phyloP scores from a whole-genome alignment of 2,329 filamentous ascomycete species.

The Aspergillus caelatus region DNA sequence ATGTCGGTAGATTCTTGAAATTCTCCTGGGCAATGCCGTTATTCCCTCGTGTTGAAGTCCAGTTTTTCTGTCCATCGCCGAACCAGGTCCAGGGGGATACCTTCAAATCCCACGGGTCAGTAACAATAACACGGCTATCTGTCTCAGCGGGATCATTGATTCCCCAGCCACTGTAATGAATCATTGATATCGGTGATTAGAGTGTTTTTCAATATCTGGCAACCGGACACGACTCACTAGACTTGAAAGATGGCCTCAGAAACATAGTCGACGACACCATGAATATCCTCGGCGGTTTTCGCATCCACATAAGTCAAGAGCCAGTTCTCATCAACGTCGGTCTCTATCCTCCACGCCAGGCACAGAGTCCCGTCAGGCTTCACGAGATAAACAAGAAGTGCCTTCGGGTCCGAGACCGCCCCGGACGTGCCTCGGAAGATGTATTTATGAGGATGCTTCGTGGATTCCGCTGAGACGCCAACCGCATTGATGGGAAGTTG shows the following conservation, averaged over 20 bases:
- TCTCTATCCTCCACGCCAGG: slow-evolving; percentile 17
- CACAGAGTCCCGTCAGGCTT: slow-evolving; percentile 4
- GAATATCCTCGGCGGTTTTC: slow-evolving; percentile 2
- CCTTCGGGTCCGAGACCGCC: slow-evolving; percentile 15
- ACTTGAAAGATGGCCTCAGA: slow-evolving; percentile 17
- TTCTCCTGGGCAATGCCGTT: slow-evolving; percentile 21
- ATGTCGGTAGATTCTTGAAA: background rate
- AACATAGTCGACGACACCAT: slow-evolving; percentile 20
- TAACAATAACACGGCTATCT: slow-evolving; percentile 7
- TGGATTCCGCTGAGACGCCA: background rate
- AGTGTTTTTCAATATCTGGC: background rate
- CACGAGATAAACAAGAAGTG: slow-evolving; percentile 14
- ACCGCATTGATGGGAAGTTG: slow-evolving; percentile 4
- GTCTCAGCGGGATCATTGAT: slow-evolving; percentile 17
- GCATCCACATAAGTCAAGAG: slow-evolving; percentile 19
- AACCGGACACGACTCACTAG: slow-evolving; percentile 13
- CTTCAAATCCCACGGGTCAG: slow-evolving; percentile 12
- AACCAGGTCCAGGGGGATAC: slow-evolving; percentile 16
- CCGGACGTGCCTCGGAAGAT: slow-evolving; percentile 12
- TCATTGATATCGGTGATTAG: background rate
- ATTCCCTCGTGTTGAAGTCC: slow-evolving; percentile 17
- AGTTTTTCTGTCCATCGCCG: slow-evolving; percentile 13
- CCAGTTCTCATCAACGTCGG: slow-evolving; percentile 17
- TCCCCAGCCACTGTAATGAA: slow-evolving; percentile 13
- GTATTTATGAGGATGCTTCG: background rate